A percentile compares a stretch with the other conserved stretches of the same genome.
phyloP scores from a whole-genome alignment of 106 monocot genomes.

The Dendrobium catenatum region DNA sequence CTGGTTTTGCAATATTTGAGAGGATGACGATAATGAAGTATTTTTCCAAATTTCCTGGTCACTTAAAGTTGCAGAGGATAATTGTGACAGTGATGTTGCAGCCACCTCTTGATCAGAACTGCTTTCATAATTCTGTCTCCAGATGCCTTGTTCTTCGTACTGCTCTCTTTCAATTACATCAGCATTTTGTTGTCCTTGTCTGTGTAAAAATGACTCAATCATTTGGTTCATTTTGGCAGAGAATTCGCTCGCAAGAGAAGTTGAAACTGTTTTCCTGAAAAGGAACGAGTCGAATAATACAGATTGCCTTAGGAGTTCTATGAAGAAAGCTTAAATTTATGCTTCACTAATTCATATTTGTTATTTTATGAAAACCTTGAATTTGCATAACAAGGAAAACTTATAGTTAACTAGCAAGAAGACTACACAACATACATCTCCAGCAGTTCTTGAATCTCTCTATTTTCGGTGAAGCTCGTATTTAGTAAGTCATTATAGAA shows the following conservation, averaged over 20 bases:
- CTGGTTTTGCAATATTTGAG: slow-evolving; percentile 13
- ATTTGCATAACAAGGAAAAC: background rate
- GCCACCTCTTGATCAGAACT: slow-evolving; percentile 29
- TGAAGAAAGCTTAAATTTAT: background rate
- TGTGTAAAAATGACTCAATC: slow-evolving; percentile 31
- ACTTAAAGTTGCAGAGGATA: background rate
- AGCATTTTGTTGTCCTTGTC: slow-evolving; percentile 23
- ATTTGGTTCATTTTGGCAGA: slow-evolving; percentile 45
- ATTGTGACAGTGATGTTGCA: slow-evolving; percentile 24
- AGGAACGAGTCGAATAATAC: background rate
- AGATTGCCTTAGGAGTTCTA: background rate
- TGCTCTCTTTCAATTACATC: slow-evolving; percentile 24
- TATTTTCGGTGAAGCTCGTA: slow-evolving; percentile 29
- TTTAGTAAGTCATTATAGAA: background rate
- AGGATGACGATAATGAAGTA: slow-evolving; percentile 22
- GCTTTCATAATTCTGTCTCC: slow-evolving; percentile 25
- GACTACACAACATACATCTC: slow-evolving; percentile 26
- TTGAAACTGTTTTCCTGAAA: slow-evolving; percentile 52
- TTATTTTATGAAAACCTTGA: background rate
- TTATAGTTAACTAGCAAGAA: background rate
- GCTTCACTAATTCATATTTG: background rate
- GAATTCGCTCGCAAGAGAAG: slow-evolving; percentile 50
- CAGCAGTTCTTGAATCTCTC: slow-evolving; percentile 43
- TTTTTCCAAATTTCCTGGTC: slow-evolving; percentile 21
- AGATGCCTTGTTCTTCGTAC: slow-evolving; percentile 11